phyloP scores from a whole-genome alignment of 2,329 filamentous ascomycete genomes.

The Colletotrichum sp. region DNA sequence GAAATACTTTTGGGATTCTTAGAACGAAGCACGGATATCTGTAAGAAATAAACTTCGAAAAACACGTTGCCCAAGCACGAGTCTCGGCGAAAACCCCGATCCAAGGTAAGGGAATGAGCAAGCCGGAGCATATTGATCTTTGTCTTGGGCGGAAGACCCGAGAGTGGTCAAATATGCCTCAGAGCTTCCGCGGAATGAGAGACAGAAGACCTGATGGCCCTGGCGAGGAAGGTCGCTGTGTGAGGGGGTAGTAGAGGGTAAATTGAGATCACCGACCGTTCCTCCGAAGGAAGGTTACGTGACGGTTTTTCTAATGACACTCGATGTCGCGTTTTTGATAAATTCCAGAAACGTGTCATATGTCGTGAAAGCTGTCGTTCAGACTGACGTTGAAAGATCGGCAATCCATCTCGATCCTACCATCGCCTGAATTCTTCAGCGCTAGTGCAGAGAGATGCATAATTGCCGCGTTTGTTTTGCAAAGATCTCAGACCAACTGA shows the following conservation, averaged over 20 bases:
- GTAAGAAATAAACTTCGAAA: background rate
- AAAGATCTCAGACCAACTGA: background rate
- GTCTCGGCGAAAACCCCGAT: background rate
- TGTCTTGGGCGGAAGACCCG: background rate
- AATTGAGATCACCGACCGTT: background rate
- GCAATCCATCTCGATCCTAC: background rate
- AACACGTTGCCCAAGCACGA: background rate
- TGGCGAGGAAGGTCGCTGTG: background rate
- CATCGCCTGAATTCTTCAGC: background rate
- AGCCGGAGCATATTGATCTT: background rate
- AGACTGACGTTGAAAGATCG: background rate
- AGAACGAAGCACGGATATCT: background rate
- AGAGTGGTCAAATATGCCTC: background rate
- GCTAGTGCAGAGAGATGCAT: background rate
- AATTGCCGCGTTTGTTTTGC: background rate
- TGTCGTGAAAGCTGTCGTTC: background rate
- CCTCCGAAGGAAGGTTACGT: background rate
- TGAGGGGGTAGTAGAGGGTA: background rate
- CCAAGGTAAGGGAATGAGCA: background rate
- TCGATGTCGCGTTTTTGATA: background rate
- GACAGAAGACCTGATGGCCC: background rate
- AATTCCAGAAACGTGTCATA: background rate
- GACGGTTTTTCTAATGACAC: background rate
- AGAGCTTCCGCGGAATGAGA: background rate
- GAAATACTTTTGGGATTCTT: background rate